Base-by-base conservation (phyloP, 331 rosid genomes). In the Spiraea crenata region DNA sequence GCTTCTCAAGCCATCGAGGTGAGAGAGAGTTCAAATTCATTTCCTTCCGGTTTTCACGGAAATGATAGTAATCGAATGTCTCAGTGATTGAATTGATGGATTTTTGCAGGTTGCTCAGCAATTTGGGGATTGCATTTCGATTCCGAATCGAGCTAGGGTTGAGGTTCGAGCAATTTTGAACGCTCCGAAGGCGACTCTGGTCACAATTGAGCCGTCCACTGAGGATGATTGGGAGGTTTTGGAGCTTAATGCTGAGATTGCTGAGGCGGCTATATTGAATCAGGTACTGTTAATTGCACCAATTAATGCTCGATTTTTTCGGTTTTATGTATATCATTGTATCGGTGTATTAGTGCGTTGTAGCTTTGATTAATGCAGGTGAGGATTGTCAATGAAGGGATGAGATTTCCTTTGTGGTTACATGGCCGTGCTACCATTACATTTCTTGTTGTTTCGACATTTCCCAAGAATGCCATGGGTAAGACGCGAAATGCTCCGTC, bases 181-280 rank as follows among this genome's bases (percentile, higher is more conserved):
- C 63, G 91, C 89, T 35, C 79, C 86, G 0, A 85, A 85, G 67
- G 97, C 99, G 61, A 83, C 91, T 75, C 68, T 75, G 8, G 86
- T 93, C 20, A 75, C 88, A 2, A 74, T 93, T 7, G 96, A 91
- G 70, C 99, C 99, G 5, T 65, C 72, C 40, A 81, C 87, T 1
- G 99, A 91, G 77, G 99, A 93, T 79, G 99, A 93, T 56, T 93
- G 99, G 99, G 99, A 93, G 70, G 91, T 93, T 49, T 50, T 93
- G 83, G 99, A 91, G 84, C 92, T 93, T 45, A 91, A 91, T 61
- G 77, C 97, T 0, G 92, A 93, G 66, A 85, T 81, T 39, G 99
- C 99, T 9, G 97, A 93, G 82, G 92, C 82, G 34, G 78, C 76
- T 68, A 89, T 91, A 62, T 78, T 93, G 73, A 87, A 77, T 64